phyloP scores from a whole-genome alignment of 1,284 basidiomycete genomes.

The Pyrrhoderma noxium region DNA sequence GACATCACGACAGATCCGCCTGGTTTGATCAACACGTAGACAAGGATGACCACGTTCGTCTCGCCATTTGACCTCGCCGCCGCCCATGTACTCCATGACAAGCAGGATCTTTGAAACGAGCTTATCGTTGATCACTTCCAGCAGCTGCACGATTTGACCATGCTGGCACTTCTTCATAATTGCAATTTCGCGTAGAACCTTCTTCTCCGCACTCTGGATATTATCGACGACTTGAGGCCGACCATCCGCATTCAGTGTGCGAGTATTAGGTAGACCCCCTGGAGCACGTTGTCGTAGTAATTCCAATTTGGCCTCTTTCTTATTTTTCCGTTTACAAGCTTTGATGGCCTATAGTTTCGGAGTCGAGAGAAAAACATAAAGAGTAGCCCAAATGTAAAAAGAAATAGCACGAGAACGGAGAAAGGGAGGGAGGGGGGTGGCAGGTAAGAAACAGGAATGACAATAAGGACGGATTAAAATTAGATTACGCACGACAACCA shows the following conservation, averaged over 20 bases:
- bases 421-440: slow-evolving; percentile 3
- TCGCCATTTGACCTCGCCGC: slow-evolving; percentile 92
- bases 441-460: too few species aligned
- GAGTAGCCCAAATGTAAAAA: not conserved
- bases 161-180: slow-evolving; percentile 97
- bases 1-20: slow-evolving; percentile 87
- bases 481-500: slow-evolving; percentile 32
- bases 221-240: slow-evolving; percentile 42
- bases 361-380: not conserved
- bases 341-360: slow-evolving; percentile 73
- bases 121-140: slow-evolving; percentile 94
- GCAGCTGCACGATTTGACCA: slow-evolving; percentile 85
- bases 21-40: slow-evolving; percentile 75
- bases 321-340: slow-evolving; percentile 53
- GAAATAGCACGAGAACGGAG: slow-evolving; percentile 4
- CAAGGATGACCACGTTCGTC: slow-evolving; percentile 56
- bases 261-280: slow-evolving; percentile 27
- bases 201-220: slow-evolving; percentile 66
- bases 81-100: slow-evolving; percentile 95
- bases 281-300: slow-evolving; percentile 40
- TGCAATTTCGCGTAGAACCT: slow-evolving; percentile 87
- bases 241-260: slow-evolving; percentile 34
- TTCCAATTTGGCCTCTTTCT: slow-evolving; percentile 49
- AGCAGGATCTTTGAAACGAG: slow-evolving; percentile 89
- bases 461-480: too few species aligned